A percentile compares a stretch with the other conserved stretches of the same genome.
These are phyloP conservation scores for Eucalyptus curtisii DNA, from an alignment of 345 rosid genomes.

Conservation along the genomic window DNA sequence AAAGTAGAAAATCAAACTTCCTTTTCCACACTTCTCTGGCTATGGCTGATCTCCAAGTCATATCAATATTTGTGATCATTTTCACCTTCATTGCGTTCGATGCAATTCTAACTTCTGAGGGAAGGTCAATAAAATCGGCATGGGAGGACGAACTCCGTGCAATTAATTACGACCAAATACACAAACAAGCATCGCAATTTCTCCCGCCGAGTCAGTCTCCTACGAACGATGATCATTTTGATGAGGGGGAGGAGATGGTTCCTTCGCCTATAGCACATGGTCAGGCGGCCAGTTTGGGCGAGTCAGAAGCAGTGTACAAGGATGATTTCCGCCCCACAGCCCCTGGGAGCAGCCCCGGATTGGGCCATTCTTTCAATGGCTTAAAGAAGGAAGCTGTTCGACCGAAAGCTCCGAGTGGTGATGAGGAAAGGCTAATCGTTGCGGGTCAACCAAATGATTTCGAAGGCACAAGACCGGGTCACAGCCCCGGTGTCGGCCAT, in stretches of 20 bases:
- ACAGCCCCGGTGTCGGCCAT: neutral
- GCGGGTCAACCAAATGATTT: neutral
- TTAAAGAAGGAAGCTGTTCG: neutral
- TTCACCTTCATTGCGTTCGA: slow-evolving; percentile 6
- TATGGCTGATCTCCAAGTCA: slow-evolving; percentile 6
- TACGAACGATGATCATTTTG: neutral
- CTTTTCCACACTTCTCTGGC: neutral
- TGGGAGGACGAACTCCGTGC: neutral
- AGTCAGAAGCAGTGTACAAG: neutral
- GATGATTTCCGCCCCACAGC: slow-evolving; percentile 14
- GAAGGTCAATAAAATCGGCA: too few relatives aligned
- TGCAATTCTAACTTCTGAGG: slow-evolving; percentile 5
- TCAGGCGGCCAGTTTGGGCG: neutral
- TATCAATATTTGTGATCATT: neutral
- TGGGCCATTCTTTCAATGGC: slow-evolving; percentile 4
- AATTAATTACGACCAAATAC: neutral
- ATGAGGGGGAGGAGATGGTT: neutral
- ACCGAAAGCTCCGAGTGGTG: neutral
- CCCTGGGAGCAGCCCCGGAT: slow-evolving; percentile 32
- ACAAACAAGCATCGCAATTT: neutral
- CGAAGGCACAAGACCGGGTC: neutral
- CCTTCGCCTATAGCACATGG: neutral
- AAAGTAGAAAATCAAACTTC: too few relatives aligned
- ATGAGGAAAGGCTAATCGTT: neutral
- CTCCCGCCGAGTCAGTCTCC: neutral